These are phyloP conservation scores for Mortierella sp. DNA, from an alignment of 371 early-diverging fungal genomes.

Conservation along the genomic window DNA sequence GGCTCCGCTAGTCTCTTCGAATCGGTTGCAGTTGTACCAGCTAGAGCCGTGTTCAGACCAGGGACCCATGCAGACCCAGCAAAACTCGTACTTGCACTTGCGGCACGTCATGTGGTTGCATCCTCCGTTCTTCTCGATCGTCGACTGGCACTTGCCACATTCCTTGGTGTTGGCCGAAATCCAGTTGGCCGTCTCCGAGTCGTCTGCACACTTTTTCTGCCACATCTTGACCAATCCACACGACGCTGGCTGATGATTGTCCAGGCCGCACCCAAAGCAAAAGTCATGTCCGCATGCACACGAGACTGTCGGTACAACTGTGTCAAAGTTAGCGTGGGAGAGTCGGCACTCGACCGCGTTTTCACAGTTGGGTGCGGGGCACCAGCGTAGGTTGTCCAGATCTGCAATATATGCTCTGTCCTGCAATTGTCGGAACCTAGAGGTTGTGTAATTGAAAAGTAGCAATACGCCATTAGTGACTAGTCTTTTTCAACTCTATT, in stretches of 20 bases:
- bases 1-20: constrained; percentile 85
- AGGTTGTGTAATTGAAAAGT: not conserved
- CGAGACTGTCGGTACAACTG: constrained; percentile 88
- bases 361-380: constrained; percentile 96
- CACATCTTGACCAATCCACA: constrained; percentile 90
- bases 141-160: constrained; percentile 92
- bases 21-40: constrained; percentile 97
- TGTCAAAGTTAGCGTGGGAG: constrained; percentile 73
- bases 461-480: too few species aligned
- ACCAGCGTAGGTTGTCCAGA: constrained; percentile 86
- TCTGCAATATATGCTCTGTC: constrained; percentile 94
- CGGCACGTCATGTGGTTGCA: constrained; percentile 97
- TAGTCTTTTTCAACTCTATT: not conserved
- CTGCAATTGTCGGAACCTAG: constrained; percentile 83
- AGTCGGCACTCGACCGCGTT: constrained; percentile 93
- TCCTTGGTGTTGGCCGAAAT: constrained; percentile 97
- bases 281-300: constrained; percentile 88
- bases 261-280: constrained; percentile 94
- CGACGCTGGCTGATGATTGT: constrained; percentile 94
- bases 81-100: constrained; percentile 89
- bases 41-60: constrained; percentile 95
- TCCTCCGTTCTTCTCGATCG: constrained; percentile 98
- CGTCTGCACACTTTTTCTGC: constrained; percentile 97
- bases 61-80: constrained; percentile 91
- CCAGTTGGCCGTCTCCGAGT: constrained; percentile 98